A percentile compares a stretch with the other conserved stretches of the same genome.
Conservation (phyloP, 306 rosid genomes). For the Sesbania bispinosa region DNA sequence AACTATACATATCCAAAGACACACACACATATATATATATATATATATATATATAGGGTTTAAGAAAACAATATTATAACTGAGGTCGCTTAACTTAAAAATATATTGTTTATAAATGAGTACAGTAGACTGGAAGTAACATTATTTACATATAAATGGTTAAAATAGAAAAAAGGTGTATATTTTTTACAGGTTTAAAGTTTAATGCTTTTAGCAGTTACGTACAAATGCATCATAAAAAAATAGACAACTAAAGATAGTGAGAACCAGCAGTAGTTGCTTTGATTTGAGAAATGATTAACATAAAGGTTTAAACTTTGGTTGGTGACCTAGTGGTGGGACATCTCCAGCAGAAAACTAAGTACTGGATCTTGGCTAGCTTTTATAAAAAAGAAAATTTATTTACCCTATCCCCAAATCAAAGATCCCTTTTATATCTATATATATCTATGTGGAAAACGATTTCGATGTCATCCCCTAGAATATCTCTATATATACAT, state of each 20-base stretch:
- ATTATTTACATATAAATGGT: not conserved
- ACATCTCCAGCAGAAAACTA: conserved; percentile 25
- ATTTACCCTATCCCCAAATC: not conserved
- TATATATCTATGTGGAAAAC: conserved; percentile 25
- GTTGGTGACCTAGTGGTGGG: conserved; percentile 50
- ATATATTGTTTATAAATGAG: not conserved
- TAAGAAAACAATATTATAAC: no score
- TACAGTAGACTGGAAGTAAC: not conserved
- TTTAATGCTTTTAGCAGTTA: conserved; percentile 17
- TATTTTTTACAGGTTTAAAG: conserved; percentile 13
- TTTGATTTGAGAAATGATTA: conserved; percentile 4
- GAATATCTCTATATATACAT: no score
- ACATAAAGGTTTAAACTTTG: conserved; percentile 31
- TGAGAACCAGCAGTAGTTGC: conserved; percentile 3
- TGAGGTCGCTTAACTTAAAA: no score
- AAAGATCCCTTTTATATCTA: not conserved
- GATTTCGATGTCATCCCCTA: conserved; percentile 30
- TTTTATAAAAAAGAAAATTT: not conserved
- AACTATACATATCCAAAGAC: no score
- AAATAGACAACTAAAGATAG: not conserved
- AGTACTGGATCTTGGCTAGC: not conserved
- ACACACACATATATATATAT: no score
- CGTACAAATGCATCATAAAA: conserved; percentile 8
- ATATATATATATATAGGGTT: no score
- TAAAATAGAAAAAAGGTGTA: not conserved